Conservation (phyloP, 176 grass and related monocot species). For the Oryza glumipatula region DNA sequence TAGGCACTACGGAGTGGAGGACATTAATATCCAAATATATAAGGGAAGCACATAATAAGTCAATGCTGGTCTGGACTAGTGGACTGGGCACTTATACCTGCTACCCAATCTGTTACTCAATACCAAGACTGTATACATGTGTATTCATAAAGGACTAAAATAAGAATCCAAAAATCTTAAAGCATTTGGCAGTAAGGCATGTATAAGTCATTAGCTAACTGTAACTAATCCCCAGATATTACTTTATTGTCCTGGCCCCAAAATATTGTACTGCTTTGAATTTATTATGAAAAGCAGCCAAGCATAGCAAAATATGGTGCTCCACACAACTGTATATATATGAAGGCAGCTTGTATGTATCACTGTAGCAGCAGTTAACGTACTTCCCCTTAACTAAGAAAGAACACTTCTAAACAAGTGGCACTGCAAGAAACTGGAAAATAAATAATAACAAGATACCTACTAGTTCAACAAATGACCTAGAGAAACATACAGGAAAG, state of each 20-base stretch:
- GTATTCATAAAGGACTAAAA: conserved; percentile 20
- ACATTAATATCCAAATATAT: not conserved
- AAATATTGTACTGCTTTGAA: not conserved
- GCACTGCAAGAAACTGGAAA: conserved; percentile 16
- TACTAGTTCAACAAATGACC: not conserved
- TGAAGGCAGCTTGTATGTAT: not conserved
- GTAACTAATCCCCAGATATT: not conserved
- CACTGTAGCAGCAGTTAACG: not conserved
- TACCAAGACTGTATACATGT: not conserved
- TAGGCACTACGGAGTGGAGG: not conserved
- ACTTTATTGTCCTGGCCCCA: not conserved
- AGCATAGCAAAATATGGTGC: not conserved
- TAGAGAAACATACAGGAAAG: conserved; percentile 24
- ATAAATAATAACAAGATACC: conserved; percentile 5
- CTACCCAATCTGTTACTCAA: not conserved
- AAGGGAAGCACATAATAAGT: not conserved
- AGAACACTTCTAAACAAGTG: not conserved
- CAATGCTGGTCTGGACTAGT: not conserved
- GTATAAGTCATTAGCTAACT: not conserved
- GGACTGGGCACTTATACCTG: not conserved
- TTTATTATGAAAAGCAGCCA: not conserved
- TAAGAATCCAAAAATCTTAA: not conserved
- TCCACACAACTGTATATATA: conserved; percentile 2
- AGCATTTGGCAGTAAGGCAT: not conserved
- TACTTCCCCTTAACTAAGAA: not conserved